Conservation (phyloP, 2,329 filamentous ascomycete genomes). For the Celoporthe dispersa region DNA sequence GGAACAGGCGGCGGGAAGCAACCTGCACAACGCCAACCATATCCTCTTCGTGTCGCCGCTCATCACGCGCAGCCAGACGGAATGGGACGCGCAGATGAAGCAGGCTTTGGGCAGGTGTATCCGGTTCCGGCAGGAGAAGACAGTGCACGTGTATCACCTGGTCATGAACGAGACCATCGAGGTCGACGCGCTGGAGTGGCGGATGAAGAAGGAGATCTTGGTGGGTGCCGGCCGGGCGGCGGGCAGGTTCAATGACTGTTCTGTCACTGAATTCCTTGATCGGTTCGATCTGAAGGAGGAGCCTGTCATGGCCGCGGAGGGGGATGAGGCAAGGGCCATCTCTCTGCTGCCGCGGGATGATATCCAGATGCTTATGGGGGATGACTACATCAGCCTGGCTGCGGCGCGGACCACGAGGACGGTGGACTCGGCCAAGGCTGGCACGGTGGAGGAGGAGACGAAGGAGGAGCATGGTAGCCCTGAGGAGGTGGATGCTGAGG, state of each 20-base stretch:
- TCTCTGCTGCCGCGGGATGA: constrained; percentile 24
- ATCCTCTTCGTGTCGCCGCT: constrained; percentile 46
- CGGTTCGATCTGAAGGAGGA: constrained; percentile 11
- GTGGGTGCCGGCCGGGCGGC: constrained; percentile 8
- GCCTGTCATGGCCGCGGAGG: background rate
- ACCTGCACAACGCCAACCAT: constrained; percentile 48
- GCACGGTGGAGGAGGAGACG: background rate
- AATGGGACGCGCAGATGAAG: constrained; percentile 42
- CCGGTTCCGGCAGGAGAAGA: constrained; percentile 45
- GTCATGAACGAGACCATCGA: constrained; percentile 45
- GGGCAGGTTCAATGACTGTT: constrained; percentile 21
- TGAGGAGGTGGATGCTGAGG: background rate
- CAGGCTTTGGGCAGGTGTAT: constrained; percentile 47
- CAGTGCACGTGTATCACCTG: constrained; percentile 47
- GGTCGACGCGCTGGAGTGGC: constrained; percentile 42
- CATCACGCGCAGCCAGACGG: constrained; percentile 37
- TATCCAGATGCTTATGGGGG: constrained; percentile 27
- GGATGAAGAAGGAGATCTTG: constrained; percentile 27
- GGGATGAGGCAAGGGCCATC: background rate
- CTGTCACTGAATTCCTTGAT: constrained; percentile 18
- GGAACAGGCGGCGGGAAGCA: constrained; percentile 46
- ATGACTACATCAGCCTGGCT: constrained; percentile 21
- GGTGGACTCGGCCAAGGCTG: constrained; percentile 8
- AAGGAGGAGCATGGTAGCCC: background rate
- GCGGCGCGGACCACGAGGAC: constrained; percentile 16